phyloP scores from a whole-genome alignment of 1,284 basidiomycete species.

The Phellopilus nigrolimitatus region DNA sequence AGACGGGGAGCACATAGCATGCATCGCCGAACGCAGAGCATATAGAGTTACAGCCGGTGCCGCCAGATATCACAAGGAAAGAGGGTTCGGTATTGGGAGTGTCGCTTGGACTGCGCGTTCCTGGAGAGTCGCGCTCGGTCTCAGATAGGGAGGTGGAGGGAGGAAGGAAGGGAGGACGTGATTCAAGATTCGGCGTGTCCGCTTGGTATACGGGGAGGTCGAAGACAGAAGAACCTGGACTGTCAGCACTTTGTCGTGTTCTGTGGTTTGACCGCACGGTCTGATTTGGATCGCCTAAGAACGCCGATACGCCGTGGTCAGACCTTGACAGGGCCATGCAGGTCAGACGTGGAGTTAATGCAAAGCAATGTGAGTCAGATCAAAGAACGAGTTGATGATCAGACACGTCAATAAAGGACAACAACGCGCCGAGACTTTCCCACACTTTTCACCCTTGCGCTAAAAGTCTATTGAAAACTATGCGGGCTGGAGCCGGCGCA shows the following conservation, averaged over 20 bases:
- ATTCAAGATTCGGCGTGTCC: conserved; percentile 10
- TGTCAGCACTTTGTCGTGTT: conserved; percentile 37
- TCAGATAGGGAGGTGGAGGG: not conserved
- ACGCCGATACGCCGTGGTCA: too few relatives aligned
- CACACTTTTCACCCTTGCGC: too few relatives aligned
- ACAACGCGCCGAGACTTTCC: too few relatives aligned
- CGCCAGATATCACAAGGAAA: conserved; percentile 70
- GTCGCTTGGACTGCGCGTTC: not conserved
- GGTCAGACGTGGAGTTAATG: too few relatives aligned
- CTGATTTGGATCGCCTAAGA: too few relatives aligned
- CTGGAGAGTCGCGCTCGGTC: not conserved
- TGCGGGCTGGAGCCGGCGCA: too few relatives aligned
- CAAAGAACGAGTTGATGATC: too few relatives aligned
- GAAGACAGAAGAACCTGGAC: conserved; percentile 66
- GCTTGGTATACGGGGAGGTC: conserved; percentile 52
- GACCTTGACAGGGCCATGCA: too few relatives aligned
- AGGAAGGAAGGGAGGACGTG: not conserved
- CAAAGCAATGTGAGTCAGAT: too few relatives aligned
- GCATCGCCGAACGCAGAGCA: conserved; percentile 67
- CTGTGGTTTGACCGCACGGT: too few relatives aligned
- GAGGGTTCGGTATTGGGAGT: conserved; percentile 26
- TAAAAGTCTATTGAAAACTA: too few relatives aligned
- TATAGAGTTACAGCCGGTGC: conserved; percentile 80
- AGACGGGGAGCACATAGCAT: conserved; percentile 76
- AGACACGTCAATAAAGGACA: too few relatives aligned